A percentile compares a stretch with the other conserved stretches of the same genome.
Conservation (phyloP, 1,284 basidiomycete genomes). For the Marasmius fiardii region DNA sequence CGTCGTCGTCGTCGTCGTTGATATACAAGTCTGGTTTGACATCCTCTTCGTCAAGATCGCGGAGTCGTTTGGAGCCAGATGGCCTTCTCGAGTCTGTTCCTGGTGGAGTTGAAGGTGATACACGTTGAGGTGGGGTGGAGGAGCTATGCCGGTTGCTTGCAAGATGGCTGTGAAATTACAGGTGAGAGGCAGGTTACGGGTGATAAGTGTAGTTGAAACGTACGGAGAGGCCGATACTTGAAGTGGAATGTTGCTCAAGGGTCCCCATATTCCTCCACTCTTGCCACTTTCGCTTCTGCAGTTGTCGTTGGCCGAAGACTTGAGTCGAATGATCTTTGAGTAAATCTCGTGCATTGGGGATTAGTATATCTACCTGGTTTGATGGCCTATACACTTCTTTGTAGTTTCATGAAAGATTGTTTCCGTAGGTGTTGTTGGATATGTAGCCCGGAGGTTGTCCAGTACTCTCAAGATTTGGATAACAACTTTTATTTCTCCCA, state of each 20-base stretch:
- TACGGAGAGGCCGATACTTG: not conserved
- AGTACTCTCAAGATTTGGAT: not conserved
- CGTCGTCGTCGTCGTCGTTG: not conserved
- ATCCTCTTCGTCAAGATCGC: not conserved
- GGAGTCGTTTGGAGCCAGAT: not conserved
- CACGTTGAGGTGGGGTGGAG: too few species aligned
- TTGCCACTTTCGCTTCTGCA: too few species aligned
- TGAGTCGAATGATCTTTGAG: not conserved
- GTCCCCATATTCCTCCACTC: not conserved
- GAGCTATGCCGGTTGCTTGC: not conserved
- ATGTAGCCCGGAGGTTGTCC: too few species aligned
- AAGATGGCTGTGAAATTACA: not conserved
- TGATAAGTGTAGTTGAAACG: too few species aligned
- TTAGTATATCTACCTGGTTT: not conserved
- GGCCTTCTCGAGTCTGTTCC: too few species aligned
- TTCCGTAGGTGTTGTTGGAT: not conserved
- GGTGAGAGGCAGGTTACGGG: too few species aligned
- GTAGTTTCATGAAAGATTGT: not conserved
- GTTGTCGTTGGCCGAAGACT: not conserved
- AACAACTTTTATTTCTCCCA: not conserved
- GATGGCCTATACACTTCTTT: constrained; percentile 1
- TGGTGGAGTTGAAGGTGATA: too few species aligned
- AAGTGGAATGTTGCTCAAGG: not conserved
- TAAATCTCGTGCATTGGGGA: not conserved
- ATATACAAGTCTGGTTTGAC: not conserved